Base-by-base conservation (phyloP, 1,284 basidiomycete genomes). In the Moesziomyces antarcticus region DNA sequence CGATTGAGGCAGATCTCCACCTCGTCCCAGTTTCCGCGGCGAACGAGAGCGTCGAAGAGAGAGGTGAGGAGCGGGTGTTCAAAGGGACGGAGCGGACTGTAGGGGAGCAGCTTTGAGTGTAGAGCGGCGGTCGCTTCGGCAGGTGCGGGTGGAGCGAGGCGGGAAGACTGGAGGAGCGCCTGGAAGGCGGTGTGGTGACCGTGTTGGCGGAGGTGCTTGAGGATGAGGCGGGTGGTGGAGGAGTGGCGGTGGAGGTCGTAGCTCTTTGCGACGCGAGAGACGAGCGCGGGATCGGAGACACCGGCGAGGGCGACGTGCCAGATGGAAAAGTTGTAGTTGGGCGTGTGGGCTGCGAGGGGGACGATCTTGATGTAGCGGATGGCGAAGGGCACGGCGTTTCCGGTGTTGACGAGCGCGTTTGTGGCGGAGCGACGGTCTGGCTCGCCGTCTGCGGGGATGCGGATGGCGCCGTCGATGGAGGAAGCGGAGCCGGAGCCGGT, bases 131-230 rank as follows among this genome's bases (percentile, higher is more conserved):
- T 10, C 9, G 56, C 27, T 3, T 58, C 59, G 8, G 51, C 46
- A 1, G 25, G 47, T 6, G 21, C 27, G 3, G 48, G 55, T 27
- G 53, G 60, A 4, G 45, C 68, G n/a, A 80, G 69, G 22, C 66
- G 63, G 0, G 71, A 72, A 18, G 74, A 74, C 20, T 74, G 56
- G 24, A 78, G 65, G 20, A 80, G 56, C 0, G 74, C 73, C 44
- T 68, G 56, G 79, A 89, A 92, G 1, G 91, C 89, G 0, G 89
- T 87, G 42, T 92, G 85, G 53, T 92, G 88, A 18, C 91, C 89
- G 35, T 91, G 88, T 81, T 91, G 89, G 47, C 92, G 89, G 40
- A 93, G 88, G 77, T 93, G 90, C 76, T 93, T 93, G 57, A 93
- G 87, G 40, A 84, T 78, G 25, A 84, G 73, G 37, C 81, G 79